phyloP scores from a whole-genome alignment of 148 eudicot species.

The Amaranthus cruentus region DNA sequence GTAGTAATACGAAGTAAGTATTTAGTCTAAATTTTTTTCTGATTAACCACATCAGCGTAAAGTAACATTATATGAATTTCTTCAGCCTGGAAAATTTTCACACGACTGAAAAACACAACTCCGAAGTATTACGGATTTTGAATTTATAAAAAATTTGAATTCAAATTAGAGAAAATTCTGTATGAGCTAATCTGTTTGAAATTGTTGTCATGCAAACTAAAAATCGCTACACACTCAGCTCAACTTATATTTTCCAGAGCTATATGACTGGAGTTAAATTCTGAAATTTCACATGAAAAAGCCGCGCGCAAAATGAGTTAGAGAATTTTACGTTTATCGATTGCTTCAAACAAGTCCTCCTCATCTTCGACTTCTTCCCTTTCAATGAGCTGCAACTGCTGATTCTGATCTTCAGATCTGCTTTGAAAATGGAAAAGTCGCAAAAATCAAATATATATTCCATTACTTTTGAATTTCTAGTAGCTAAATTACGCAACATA shows the following conservation, averaged over 20 bases:
- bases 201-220: not conserved
- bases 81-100: too few species aligned
- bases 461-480: not conserved
- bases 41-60: too few species aligned
- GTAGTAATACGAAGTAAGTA: too few species aligned
- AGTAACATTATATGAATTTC: too few species aligned
- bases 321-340: slow-evolving; percentile 53
- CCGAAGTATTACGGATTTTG: too few species aligned
- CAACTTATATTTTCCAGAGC: not conserved
- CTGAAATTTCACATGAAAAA: not conserved
- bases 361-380: slow-evolving; percentile 87
- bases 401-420: slow-evolving; percentile 78
- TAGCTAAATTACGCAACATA: not conserved
- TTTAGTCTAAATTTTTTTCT: too few species aligned
- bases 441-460: not conserved
- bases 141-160: too few species aligned
- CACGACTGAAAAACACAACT: too few species aligned
- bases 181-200: not conserved
- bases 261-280: not conserved
- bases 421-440: not conserved
- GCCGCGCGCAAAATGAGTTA: not conserved
- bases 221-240: not conserved
- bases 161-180: not conserved
- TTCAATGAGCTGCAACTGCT: slow-evolving; percentile 75
- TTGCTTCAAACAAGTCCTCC: slow-evolving; percentile 81